A percentile compares a stretch with the other conserved stretches of the same genome.
phyloP scores from a whole-genome alignment of 129 eudicot genomes.

The Chrysanthemum seticuspe region DNA sequence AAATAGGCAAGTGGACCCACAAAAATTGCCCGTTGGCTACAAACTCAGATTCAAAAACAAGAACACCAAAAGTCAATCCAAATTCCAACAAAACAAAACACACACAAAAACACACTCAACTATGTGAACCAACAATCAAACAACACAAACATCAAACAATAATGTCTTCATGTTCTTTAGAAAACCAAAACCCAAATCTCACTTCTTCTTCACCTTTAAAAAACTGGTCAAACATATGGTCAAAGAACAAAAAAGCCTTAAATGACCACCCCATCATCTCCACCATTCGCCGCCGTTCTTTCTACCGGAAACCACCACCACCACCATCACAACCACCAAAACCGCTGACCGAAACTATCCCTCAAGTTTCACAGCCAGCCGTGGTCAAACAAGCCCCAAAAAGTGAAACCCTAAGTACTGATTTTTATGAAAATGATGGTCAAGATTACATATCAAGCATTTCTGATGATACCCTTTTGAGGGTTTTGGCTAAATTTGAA shows the following conservation, averaged over 20 bases:
- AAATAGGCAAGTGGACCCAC: no score
- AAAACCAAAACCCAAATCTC: conserved; percentile 35
- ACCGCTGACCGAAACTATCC: neutral
- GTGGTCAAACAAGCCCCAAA: conserved; percentile 13
- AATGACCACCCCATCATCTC: conserved; percentile 41
- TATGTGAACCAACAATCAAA: no score
- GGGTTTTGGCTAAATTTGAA: conserved; percentile 49
- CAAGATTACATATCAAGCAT: conserved; percentile 52
- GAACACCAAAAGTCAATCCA: no score
- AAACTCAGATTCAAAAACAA: no score
- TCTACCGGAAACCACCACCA: conserved; percentile 34
- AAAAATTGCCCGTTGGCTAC: no score
- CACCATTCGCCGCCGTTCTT: conserved; percentile 54
- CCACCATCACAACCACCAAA: conserved; percentile 27
- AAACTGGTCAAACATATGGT: conserved; percentile 45
- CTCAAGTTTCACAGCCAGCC: conserved; percentile 18
- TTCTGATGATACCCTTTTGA: conserved; percentile 52
- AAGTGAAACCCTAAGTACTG: conserved; percentile 33
- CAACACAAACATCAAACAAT: neutral
- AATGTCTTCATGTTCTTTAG: conserved; percentile 47
- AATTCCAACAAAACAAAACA: no score
- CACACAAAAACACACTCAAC: no score
- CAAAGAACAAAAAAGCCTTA: conserved; percentile 55
- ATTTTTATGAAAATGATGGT: conserved; percentile 24
- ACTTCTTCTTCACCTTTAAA: conserved; percentile 27